A percentile compares a stretch with the other conserved stretches of the same genome.
Evolutionary conservation across 768 basidiomycete genomes (phyloP).

Genomic region (Leccinum uliginosum): DNA sequence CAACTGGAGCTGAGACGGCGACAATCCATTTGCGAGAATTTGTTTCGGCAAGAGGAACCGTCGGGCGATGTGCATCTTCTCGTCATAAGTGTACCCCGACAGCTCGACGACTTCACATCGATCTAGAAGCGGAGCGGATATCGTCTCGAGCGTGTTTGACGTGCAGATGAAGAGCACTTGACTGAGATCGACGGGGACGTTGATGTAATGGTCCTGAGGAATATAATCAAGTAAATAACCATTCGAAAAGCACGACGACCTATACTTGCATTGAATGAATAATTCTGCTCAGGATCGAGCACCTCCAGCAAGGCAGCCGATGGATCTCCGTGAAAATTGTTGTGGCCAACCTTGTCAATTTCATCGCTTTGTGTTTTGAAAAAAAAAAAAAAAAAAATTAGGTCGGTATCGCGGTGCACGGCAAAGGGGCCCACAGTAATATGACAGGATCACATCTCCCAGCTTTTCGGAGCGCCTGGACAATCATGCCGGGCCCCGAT

Average conservation of each 20-base stretch:
- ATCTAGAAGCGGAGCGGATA: slow-evolving; percentile 82
- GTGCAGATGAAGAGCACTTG: slow-evolving; percentile 93
- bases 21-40: slow-evolving; percentile 70
- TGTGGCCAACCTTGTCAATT: slow-evolving; percentile 86
- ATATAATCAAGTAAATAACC: background rate
- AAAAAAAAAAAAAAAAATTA: background rate
- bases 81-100: slow-evolving; percentile 82
- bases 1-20: slow-evolving; percentile 54
- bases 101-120: slow-evolving; percentile 86
- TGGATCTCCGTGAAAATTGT: slow-evolving; percentile 89
- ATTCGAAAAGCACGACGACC: background rate
- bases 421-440: slow-evolving; percentile 44
- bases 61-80: slow-evolving; percentile 87
- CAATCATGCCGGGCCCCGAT: slow-evolving; percentile 77
- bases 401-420: background rate
- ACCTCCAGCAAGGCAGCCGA: slow-evolving; percentile 88
- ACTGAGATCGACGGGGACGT: slow-evolving; percentile 82
- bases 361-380: slow-evolving; percentile 54
- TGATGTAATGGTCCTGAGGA: slow-evolving; percentile 82
- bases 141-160: slow-evolving; percentile 85
- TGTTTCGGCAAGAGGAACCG: slow-evolving; percentile 90
- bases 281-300: slow-evolving; percentile 91
- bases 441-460: slow-evolving; percentile 78
- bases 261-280: slow-evolving; percentile 63
- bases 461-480: slow-evolving; percentile 82